Evolutionary conservation across 306 rosid species (phyloP).

Genomic region (Cicer cuneatum): DNA sequence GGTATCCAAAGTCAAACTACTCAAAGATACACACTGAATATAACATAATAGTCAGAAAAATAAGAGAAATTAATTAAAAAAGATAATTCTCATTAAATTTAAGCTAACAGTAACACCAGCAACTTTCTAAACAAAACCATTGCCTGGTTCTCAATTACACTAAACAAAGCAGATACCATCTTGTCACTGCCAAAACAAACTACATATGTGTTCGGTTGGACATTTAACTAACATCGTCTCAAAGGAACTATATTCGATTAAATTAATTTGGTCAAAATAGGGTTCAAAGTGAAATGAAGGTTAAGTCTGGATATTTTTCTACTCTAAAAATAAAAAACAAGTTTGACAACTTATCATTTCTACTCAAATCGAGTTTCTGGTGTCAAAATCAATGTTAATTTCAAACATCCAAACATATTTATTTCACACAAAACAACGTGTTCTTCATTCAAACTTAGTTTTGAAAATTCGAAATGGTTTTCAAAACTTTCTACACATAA

Average conservation of each 20-base stretch:
- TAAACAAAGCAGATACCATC: neutral
- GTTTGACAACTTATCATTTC: neutral
- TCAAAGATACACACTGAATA: slow-evolving; percentile 13
- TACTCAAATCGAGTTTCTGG: neutral
- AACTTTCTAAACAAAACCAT: slow-evolving; percentile 7
- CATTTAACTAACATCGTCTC: neutral
- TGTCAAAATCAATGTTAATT: neutral
- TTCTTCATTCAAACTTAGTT: neutral
- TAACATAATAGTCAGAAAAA: slow-evolving; percentile 1
- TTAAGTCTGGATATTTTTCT: neutral
- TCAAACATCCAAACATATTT: neutral
- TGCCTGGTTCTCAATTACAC: slow-evolving; percentile 24
- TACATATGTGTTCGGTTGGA: neutral
- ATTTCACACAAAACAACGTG: neutral
- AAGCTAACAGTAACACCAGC: slow-evolving; percentile 35
- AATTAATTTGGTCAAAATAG: neutral
- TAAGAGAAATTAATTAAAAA: neutral
- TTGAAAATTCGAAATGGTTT: neutral
- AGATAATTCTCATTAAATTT: neutral
- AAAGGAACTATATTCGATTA: neutral
- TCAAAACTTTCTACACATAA: neutral
- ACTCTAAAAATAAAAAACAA: neutral
- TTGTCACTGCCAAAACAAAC: slow-evolving; percentile 7
- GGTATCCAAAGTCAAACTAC: slow-evolving; percentile 1
- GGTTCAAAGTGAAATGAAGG: neutral